Percentiles rank a stretch among this genome's conserved stretches.
These are phyloP conservation scores for Suillus decipiens DNA, from an alignment of 768 basidiomycete genomes.

Conservation along the genomic window DNA sequence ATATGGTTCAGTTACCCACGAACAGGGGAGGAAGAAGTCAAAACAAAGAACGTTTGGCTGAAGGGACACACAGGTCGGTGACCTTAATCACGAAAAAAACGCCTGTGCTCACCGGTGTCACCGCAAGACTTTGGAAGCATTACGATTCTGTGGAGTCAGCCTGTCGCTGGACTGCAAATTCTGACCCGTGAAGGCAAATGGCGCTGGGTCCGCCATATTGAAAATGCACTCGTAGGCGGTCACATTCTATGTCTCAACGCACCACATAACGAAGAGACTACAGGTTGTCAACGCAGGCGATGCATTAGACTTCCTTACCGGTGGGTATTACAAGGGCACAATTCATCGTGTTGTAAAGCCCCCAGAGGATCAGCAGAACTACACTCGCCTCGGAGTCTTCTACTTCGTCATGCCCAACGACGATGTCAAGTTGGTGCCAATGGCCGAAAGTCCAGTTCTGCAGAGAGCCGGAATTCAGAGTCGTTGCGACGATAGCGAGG, in stretches of 20 bases:
- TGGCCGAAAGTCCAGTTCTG: slow-evolving; percentile 49
- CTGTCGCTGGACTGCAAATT: slow-evolving; percentile 59
- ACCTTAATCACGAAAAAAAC: no score
- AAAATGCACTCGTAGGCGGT: slow-evolving; percentile 51
- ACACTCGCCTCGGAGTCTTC: slow-evolving; percentile 56
- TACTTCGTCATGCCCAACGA: slow-evolving; percentile 60
- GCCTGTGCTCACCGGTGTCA: not conserved
- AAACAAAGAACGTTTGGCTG: slow-evolving; percentile 57
- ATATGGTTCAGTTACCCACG: slow-evolving; percentile 46
- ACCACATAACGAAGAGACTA: not conserved
- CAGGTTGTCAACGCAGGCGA: slow-evolving; percentile 65
- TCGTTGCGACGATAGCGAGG: slow-evolving; percentile 39
- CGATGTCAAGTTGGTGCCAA: slow-evolving; percentile 45
- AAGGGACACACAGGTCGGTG: slow-evolving; percentile 58
- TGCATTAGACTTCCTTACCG: slow-evolving; percentile 59
- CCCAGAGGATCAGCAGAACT: slow-evolving; percentile 50
- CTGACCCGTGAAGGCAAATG: slow-evolving; percentile 51
- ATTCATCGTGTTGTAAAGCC: slow-evolving; percentile 65
- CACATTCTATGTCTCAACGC: not conserved
- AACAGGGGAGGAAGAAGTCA: slow-evolving; percentile 47
- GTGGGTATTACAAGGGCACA: slow-evolving; percentile 60
- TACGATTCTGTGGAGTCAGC: slow-evolving; percentile 63
- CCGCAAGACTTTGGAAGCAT: slow-evolving; percentile 52
- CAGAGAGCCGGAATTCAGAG: slow-evolving; percentile 43
- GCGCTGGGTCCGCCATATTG: slow-evolving; percentile 60